A percentile compares a stretch with the other conserved stretches of the same genome.
phyloP scores from a whole-genome alignment of 345 rosid genomes.

The Hibiscus syriacus region DNA sequence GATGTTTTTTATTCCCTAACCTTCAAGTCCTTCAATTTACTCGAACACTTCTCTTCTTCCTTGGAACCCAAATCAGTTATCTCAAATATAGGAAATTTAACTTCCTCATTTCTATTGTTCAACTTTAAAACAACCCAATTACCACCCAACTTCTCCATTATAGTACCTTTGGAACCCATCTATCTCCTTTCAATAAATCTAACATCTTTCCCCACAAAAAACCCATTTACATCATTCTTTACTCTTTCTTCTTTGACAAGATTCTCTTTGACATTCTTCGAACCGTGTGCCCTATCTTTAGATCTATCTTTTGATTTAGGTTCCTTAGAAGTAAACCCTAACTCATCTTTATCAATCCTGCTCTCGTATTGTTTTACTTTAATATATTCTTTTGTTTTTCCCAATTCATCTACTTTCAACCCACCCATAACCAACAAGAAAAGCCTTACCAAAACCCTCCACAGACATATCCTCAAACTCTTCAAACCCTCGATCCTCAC shows the following conservation, averaged over 20 bases:
- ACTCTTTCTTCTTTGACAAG: slow-evolving; percentile 6
- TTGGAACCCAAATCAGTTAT: slow-evolving; percentile 59
- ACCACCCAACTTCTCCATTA: slow-evolving; percentile 26
- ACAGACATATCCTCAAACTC: slow-evolving; percentile 69
- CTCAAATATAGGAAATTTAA: slow-evolving; percentile 34
- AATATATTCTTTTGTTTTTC: slow-evolving; percentile 64
- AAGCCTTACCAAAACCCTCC: slow-evolving; percentile 61
- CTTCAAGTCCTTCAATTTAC: slow-evolving; percentile 37
- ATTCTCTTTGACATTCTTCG: slow-evolving; percentile 11
- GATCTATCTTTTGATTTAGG: background rate
- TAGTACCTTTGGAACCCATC: slow-evolving; percentile 49
- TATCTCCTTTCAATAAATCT: slow-evolving; percentile 47
- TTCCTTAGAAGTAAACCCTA: slow-evolving; percentile 34
- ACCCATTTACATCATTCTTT: slow-evolving; percentile 19
- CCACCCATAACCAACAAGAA: slow-evolving; percentile 89
- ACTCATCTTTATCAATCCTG: slow-evolving; percentile 46
- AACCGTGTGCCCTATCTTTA: background rate
- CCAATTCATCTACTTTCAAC: slow-evolving; percentile 77
- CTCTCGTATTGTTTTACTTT: slow-evolving; percentile 44
- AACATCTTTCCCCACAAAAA: slow-evolving; percentile 49
- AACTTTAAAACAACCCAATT: slow-evolving; percentile 39
- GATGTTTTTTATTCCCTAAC: slow-evolving; percentile 12
- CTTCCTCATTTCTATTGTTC: slow-evolving; percentile 31
- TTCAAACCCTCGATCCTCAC: slow-evolving; percentile 59
- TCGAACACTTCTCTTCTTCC: slow-evolving; percentile 61